These are phyloP conservation scores for Phytophthora chlamydospora DNA, from an alignment of 352 stramenopile species.

Conservation along the genomic window DNA sequence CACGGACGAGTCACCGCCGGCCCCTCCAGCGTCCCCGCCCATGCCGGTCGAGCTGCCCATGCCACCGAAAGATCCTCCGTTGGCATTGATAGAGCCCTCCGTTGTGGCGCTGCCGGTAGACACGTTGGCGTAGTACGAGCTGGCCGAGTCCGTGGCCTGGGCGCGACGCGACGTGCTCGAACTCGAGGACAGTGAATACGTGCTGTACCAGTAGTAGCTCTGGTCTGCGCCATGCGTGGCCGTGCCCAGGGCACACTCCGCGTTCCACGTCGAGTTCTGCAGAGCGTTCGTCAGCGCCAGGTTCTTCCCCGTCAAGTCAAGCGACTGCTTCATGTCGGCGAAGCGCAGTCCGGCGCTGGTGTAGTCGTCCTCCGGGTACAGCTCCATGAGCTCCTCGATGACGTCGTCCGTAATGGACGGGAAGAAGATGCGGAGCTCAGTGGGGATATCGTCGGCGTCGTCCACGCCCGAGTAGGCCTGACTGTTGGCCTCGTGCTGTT, in stretches of 20 bases:
- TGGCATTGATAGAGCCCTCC: constrained; percentile 1
- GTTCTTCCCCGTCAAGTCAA: constrained; percentile 32
- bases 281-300: constrained; percentile 26
- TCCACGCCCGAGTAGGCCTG: constrained; percentile 16
- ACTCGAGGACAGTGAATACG: constrained; percentile 24
- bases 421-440: constrained; percentile 17
- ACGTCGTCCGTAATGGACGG: constrained; percentile 23
- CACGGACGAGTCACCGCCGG: constrained; percentile 19
- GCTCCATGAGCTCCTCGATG: constrained; percentile 21
- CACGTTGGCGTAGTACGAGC: constrained; percentile 21
- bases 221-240: constrained; percentile 31
- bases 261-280: constrained; percentile 30
- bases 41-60: constrained; percentile 11
- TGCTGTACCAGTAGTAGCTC: constrained; percentile 41
- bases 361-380: constrained; percentile 24
- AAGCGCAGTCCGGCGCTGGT: constrained; percentile 23
- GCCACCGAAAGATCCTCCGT: neutral
- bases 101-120: constrained; percentile 2
- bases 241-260: constrained; percentile 11
- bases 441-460: constrained; percentile 11
- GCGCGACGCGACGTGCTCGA: constrained; percentile 18
- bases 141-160: constrained; percentile 16
- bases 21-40: constrained; percentile 4
- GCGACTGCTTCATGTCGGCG: constrained; percentile 33
- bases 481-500: constrained; percentile 20